Evolutionary conservation across 176 grass and related monocot genomes (phyloP).

Genomic region (Bolboschoenus planiculmis): DNA sequence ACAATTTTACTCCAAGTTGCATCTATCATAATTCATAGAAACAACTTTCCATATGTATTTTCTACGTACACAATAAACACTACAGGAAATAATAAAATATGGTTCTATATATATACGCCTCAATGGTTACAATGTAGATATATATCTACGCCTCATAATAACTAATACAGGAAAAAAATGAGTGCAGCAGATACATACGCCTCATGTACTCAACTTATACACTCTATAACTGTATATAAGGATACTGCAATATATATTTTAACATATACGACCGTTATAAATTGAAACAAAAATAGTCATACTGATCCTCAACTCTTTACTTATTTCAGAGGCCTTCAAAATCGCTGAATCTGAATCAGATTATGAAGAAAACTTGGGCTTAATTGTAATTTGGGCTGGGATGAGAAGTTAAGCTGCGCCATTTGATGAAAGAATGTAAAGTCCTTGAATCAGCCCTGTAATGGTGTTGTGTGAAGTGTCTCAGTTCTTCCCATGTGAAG

Average conservation of each 20-base stretch:
- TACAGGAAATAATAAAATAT: background rate
- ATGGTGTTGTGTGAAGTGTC: slow-evolving; percentile 77
- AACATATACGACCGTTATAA: background rate
- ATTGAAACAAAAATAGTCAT: background rate
- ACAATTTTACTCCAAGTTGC: background rate
- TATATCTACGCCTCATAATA: background rate
- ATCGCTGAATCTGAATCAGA: background rate
- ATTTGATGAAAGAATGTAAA: slow-evolving; percentile 54
- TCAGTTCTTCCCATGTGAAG: slow-evolving; percentile 85
- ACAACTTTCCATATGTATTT: background rate
- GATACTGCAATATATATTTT: background rate
- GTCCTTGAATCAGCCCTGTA: slow-evolving; percentile 80
- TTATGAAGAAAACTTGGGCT: background rate
- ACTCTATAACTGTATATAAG: background rate
- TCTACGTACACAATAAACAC: background rate
- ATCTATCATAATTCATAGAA: background rate
- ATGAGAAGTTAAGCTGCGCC: slow-evolving; percentile 21
- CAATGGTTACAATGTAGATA: background rate
- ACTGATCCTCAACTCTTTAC: background rate
- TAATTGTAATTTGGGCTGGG: background rate
- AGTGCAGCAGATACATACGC: background rate
- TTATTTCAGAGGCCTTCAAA: background rate
- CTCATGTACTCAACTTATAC: background rate
- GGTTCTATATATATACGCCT: background rate
- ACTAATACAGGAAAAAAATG: background rate